Base-by-base conservation (phyloP, 2,329 filamentous ascomycete species). In the Ascocoryne sarcoides region DNA sequence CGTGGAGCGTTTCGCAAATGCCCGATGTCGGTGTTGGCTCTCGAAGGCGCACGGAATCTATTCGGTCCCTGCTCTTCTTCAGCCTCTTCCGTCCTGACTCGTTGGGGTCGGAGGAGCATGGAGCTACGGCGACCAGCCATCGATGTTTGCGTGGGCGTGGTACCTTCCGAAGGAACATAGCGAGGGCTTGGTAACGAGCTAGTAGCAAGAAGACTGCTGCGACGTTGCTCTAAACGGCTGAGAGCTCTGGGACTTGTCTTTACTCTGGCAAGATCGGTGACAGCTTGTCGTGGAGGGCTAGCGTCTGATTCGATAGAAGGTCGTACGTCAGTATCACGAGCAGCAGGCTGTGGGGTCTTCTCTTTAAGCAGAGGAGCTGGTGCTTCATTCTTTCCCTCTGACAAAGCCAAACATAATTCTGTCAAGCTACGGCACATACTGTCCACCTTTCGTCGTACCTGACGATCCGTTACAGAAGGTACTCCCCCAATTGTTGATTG, bases 391-490 rank as follows among this genome's bases (percentile, higher is more conserved):
- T 59, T 53, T 30, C 77, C 75, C 47, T 85, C 83, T 20, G 80
- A 79, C 39, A 98, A 67, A 1, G 88, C 84, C 41, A 98, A 75
- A 58, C 87, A 95, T 5, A 98, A 70, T 61, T 98, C 92, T 0
- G 90, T 96, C 49, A 98, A 66, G 56, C 84, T 92, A 39, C 90
- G 82, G 60, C 92, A 96, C 58, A 98, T 79, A 56, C 84, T 88
- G 58, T 98, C 90, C 19, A 87, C 86, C 62, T 95, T 95, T 47
- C 90, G 79, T 36, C 88, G 79, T 12, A 95, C 70, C 58, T 94
- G 86, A 37, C 92, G 78, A 59, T 98, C 90, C 1, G 84, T 81
- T 9, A 79, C 64, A 10, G 65, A 38, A 12, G 31, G 18, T 10
- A 10, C 55, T 47, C 37, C 64, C 26, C 39, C 65, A 62, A 23